Evolutionary conservation across 805 yeast species (phyloP).

Genomic region (Starmerella davenportii): DNA sequence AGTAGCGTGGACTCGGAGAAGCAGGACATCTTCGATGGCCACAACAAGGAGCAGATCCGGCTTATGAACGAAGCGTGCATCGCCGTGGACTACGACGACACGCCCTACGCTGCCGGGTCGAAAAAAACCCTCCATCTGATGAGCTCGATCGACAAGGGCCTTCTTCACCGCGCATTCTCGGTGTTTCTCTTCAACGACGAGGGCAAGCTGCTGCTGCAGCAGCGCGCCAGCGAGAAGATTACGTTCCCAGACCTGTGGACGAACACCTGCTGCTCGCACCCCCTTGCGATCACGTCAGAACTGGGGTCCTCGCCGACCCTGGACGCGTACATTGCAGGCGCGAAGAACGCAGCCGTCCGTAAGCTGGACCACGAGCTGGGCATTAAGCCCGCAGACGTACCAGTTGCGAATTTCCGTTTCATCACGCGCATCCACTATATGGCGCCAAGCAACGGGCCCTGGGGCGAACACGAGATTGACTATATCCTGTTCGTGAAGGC

Average conservation of each 20-base stretch:
- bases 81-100: constrained; percentile 73
- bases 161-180: constrained; percentile 88
- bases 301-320: constrained; percentile 40
- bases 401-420: constrained; percentile 54
- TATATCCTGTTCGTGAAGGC: constrained; percentile 68
- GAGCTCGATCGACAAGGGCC: constrained; percentile 70
- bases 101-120: constrained; percentile 82
- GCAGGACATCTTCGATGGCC: constrained; percentile 51
- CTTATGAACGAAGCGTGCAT: constrained; percentile 95
- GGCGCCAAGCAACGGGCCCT: constrained; percentile 55
- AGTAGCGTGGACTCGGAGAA: constrained; percentile 7
- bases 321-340: constrained; percentile 53
- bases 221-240: constrained; percentile 89
- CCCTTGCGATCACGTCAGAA: constrained; percentile 67
- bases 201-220: constrained; percentile 67
- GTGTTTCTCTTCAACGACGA: constrained; percentile 78
- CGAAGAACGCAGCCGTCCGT: constrained; percentile 73
- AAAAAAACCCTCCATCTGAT: constrained; percentile 70
- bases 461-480: constrained; percentile 98
- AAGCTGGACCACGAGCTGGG: constrained; percentile 90
- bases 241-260: constrained; percentile 98
- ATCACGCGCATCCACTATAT: constrained; percentile 88
- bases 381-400: constrained; percentile 40
- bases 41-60: constrained; percentile 83
- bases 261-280: constrained; percentile 97